Evolutionary conservation across 2,329 filamentous ascomycete species (phyloP).

Genomic region (Podosphaera leucotricha): DNA sequence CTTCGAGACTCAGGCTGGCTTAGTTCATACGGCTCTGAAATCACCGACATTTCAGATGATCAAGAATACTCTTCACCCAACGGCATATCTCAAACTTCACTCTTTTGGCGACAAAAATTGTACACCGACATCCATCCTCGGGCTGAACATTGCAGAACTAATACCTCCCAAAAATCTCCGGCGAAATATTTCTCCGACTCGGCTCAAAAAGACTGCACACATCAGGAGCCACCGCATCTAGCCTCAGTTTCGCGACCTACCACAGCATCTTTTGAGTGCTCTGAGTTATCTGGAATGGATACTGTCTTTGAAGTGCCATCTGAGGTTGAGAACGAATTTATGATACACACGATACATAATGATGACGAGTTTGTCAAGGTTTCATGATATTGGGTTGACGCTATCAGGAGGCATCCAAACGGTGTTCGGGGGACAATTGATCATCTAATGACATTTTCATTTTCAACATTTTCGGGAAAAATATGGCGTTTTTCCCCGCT

Average conservation of each 20-base stretch:
- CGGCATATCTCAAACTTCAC: constrained; percentile 13
- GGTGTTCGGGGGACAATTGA: not conserved
- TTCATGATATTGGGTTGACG: not conserved
- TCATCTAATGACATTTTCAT: not conserved
- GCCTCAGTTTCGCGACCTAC: not conserved
- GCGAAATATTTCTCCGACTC: constrained; percentile 1
- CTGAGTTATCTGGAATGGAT: not conserved
- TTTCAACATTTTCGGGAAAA: no score
- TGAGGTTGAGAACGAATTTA: not conserved
- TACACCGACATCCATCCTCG: constrained; percentile 4
- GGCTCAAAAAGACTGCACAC: not conserved
- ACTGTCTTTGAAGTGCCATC: not conserved
- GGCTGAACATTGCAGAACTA: constrained; percentile 5
- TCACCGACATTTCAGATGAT: constrained; percentile 8
- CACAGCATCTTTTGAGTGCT: not conserved
- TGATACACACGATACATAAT: not conserved
- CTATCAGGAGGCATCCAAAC: not conserved
- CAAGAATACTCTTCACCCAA: constrained; percentile 10
- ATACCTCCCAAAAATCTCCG: constrained; percentile 1
- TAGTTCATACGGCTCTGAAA: constrained; percentile 10
- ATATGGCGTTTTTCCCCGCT: no score
- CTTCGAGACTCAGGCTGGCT: constrained; percentile 3
- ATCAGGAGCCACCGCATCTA: not conserved
- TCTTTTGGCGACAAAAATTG: constrained; percentile 1
- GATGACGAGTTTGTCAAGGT: not conserved